Evolutionary conservation across 1,284 basidiomycete species (phyloP), one percentile per base, ranked within the genome.

Genomic region (Kalmanozyma brasiliensis): DNA sequence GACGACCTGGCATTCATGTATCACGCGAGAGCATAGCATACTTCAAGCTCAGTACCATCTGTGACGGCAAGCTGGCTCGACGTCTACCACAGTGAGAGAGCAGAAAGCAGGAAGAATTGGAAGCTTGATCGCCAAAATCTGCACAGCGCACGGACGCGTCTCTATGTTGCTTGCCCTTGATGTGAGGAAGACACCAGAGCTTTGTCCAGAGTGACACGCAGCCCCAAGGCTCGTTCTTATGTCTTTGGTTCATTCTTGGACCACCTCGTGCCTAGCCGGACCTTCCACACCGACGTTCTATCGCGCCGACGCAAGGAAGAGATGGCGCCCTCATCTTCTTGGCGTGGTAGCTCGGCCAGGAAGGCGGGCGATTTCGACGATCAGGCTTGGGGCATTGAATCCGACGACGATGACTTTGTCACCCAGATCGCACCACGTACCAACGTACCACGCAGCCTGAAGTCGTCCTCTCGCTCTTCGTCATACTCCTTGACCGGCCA

Each of bases 351-450:
- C 16, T 33, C 49, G 24, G 36, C 43, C 4, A 49, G 42, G 26
- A 46, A 32, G 19, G n/a, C 40, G 2, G 53, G 55, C 42, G 73
- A 63, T 56, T 79, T 76, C 55, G 79, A 81, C 52, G 79, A 79
- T 37, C 78, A 78, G 41, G 77, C 79, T 8, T 81, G 79, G 79
- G 78, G 68, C 11, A 70, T 78, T 26, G 68, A 78, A 22, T 81
- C 78, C 22, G 79, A 81, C 48, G 79, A 81, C 41, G 79, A 81
- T n/a, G 77, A 80, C 43, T 80, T 80, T 57, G 78, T 78, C 38
- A 51, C 71, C 19, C 70, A 65, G 17, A 52, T 77, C 14, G 61
- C 62, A 10, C 69, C 64, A 0, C 48, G 62, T 19, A 59, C 69
- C 17, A 65, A 66, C 19, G 58, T 67, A 3, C 62, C 65, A 30